Conservation (phyloP, 2,329 filamentous ascomycete species). For the Verticillium nubilum region DNA sequence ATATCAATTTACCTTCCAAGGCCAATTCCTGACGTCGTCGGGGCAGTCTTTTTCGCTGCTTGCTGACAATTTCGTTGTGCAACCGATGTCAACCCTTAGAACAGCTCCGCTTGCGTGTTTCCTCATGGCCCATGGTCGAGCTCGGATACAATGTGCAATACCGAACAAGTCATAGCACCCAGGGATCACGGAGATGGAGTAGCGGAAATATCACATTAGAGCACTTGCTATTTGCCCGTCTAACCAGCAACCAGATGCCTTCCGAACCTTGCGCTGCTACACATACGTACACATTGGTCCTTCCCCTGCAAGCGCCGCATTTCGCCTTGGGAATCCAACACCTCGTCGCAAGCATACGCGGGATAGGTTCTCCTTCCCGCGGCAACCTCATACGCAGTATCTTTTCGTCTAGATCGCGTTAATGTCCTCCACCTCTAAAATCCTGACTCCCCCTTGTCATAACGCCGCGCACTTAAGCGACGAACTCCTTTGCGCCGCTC, state of each 20-base stretch:
- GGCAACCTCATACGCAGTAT: conserved; percentile 9
- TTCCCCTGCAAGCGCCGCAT: background rate
- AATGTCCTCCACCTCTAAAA: conserved; percentile 6
- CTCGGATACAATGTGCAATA: too few relatives aligned
- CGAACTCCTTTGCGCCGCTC: conserved; percentile 57
- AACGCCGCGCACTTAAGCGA: conserved; percentile 32
- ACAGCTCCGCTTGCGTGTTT: too few relatives aligned
- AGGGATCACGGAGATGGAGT: background rate
- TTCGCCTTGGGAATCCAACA: background rate
- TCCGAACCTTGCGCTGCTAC: conserved; percentile 10
- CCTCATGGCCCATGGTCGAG: too few relatives aligned
- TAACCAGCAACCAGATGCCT: conserved; percentile 11
- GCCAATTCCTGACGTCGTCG: too few relatives aligned
- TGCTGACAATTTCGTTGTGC: too few relatives aligned
- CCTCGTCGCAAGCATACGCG: conserved; percentile 11
- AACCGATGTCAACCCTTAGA: too few relatives aligned
- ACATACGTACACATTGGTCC: conserved; percentile 5
- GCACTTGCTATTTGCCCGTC: conserved; percentile 14
- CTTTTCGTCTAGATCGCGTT: conserved; percentile 8
- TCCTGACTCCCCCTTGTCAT: conserved; percentile 7
- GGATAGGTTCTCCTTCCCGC: conserved; percentile 3
- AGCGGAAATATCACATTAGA: conserved; percentile 13
- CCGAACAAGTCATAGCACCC: background rate
- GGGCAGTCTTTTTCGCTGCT: too few relatives aligned
- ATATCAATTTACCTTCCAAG: too few relatives aligned